phyloP scores from a whole-genome alignment of 1,139 yeast genomes.

The Geotrichum restrictum region DNA sequence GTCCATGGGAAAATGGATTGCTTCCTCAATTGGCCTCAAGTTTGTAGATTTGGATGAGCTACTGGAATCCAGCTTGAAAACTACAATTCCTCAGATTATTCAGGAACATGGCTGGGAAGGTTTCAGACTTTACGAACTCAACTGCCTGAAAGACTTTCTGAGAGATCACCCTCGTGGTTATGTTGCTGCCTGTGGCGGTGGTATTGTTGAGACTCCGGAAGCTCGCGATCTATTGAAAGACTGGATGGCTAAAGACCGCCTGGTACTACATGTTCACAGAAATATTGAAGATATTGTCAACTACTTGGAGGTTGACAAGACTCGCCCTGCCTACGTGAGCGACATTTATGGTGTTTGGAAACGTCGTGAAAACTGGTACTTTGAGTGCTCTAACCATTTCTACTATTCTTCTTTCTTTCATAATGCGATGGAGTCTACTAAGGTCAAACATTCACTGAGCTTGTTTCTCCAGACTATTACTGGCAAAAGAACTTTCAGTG shows the following conservation, averaged over 20 bases:
- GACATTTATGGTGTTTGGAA: slow-evolving; percentile 82
- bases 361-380: slow-evolving; percentile 75
- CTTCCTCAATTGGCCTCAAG: slow-evolving; percentile 64
- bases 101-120: slow-evolving; percentile 76
- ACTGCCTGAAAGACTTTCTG: slow-evolving; percentile 53
- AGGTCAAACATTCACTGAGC: slow-evolving; percentile 57
- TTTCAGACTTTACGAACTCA: slow-evolving; percentile 69
- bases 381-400: slow-evolving; percentile 71
- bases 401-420: slow-evolving; percentile 68
- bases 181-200: slow-evolving; percentile 94
- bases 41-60: slow-evolving; percentile 73
- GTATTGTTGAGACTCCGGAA: slow-evolving; percentile 75
- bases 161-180: slow-evolving; percentile 50
- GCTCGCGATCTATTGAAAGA: slow-evolving; percentile 60
- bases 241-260: slow-evolving; percentile 56
- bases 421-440: slow-evolving; percentile 51
- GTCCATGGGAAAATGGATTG: slow-evolving; percentile 77
- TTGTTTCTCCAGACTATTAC: slow-evolving; percentile 59
- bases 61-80: slow-evolving; percentile 55
- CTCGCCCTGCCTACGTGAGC: slow-evolving; percentile 77
- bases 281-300: slow-evolving; percentile 74
- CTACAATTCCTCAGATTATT: slow-evolving; percentile 64
- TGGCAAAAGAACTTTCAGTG: slow-evolving; percentile 45
- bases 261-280: slow-evolving; percentile 87
- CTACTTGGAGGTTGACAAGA: slow-evolving; percentile 68